These are phyloP conservation scores for Babesia bovis DNA, from an alignment of 169 alveolate genomes.

Conservation along the genomic window DNA sequence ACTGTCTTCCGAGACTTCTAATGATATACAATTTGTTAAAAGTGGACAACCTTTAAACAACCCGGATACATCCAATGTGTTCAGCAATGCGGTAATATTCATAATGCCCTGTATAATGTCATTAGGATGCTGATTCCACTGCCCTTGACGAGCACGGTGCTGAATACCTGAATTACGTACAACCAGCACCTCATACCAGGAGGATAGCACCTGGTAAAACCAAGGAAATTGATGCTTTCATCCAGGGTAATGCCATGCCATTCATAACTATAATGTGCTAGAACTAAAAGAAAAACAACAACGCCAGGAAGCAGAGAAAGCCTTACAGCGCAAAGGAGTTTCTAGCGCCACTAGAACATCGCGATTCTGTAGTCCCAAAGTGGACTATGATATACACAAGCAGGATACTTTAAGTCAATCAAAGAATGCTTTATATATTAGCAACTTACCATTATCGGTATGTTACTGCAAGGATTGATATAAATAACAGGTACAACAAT, in stretches of 20 bases:
- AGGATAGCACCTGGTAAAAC: slow-evolving; percentile 11
- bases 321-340: slow-evolving; percentile 17
- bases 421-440: slow-evolving; percentile 5
- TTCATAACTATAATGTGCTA: neutral
- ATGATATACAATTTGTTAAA: neutral
- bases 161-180: slow-evolving; percentile 6
- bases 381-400: neutral
- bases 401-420: neutral
- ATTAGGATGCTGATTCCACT: no score
- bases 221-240: slow-evolving; percentile 55
- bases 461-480: neutral
- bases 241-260: slow-evolving; percentile 17
- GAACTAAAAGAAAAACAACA: slow-evolving; percentile 65
- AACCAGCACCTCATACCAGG: neutral
- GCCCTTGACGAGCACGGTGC: slow-evolving; percentile 4
- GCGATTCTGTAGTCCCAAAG: no score
- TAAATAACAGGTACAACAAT: slow-evolving; percentile 16
- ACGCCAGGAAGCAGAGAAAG: slow-evolving; percentile 34
- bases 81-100: slow-evolving; percentile 16
- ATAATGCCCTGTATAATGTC: no score
- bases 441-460: slow-evolving; percentile 31
- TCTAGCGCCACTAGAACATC: no score
- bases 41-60: neutral
- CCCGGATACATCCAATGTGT: neutral
- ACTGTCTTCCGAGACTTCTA: neutral